A percentile compares a stretch with the other conserved stretches of the same genome.
Evolutionary conservation across 169 alveolate genomes (phyloP).

Genomic region (Eimeria maxima): DNA sequence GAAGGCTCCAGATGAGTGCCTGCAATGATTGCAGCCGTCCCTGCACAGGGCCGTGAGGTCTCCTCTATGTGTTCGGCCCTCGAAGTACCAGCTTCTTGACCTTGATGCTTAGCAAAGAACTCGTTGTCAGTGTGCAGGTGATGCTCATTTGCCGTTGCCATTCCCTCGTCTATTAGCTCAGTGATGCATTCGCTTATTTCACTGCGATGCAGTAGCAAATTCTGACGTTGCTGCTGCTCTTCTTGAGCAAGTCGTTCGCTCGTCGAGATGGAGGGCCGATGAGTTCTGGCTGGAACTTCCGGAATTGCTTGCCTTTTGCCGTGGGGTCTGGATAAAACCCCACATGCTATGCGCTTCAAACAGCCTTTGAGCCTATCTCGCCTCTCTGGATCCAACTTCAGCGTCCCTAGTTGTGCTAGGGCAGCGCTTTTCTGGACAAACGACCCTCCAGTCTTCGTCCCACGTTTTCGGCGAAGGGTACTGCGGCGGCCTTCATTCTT

Average conservation of each 20-base stretch:
- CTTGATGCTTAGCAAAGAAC: not conserved
- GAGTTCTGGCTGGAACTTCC: not conserved
- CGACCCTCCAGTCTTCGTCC: slow-evolving; percentile 45
- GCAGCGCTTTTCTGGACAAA: not conserved
- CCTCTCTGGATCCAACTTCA: slow-evolving; percentile 5
- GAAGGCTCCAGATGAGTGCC: slow-evolving; percentile 37
- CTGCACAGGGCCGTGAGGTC: not conserved
- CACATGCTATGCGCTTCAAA: not conserved
- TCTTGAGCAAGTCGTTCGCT: slow-evolving; percentile 10
- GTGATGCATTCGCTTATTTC: slow-evolving; percentile 37
- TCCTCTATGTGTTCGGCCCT: not conserved
- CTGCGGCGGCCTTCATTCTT: slow-evolving; percentile 69
- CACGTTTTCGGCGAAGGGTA: slow-evolving; percentile 74
- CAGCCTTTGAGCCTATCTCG: slow-evolving; percentile 19
- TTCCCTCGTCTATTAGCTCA: slow-evolving; percentile 13
- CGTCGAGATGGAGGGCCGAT: not conserved
- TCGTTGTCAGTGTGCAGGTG: not conserved
- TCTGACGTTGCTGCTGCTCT: slow-evolving; percentile 41
- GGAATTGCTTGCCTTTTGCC: not conserved
- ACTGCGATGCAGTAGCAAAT: slow-evolving; percentile 30
- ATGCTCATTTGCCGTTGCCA: not conserved
- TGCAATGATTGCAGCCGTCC: not conserved
- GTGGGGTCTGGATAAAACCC: not conserved
- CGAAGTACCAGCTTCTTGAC: not conserved
- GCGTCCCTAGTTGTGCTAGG: slow-evolving; percentile 27